Evolutionary conservation across 345 rosid species (phyloP).

Genomic region (Barbarea vulgaris): DNA sequence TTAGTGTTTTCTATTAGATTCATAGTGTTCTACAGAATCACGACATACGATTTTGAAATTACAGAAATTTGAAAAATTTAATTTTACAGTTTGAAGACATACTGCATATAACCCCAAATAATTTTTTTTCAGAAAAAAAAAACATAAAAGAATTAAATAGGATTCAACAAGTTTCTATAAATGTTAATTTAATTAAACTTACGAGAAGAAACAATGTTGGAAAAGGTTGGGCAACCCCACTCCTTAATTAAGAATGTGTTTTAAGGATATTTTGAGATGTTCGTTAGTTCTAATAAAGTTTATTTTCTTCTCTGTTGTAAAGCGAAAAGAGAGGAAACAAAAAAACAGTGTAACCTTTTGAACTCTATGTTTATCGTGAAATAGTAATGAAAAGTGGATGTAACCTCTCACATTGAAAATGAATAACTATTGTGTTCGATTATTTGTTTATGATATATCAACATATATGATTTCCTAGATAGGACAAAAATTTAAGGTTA

Average conservation of each 20-base stretch:
- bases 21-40: background rate
- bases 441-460: background rate
- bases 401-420: background rate
- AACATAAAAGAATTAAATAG: no score
- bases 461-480: slow-evolving; percentile 5
- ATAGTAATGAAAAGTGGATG: background rate
- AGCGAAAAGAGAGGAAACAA: background rate
- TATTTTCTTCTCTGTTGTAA: background rate
- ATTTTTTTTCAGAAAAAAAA: no score
- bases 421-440: background rate
- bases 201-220: background rate
- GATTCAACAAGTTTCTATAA: no score
- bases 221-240: background rate
- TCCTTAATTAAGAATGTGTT: background rate
- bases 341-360: background rate
- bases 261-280: background rate
- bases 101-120: background rate
- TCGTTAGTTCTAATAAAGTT: background rate
- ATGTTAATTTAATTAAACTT: background rate
- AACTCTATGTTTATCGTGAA: background rate
- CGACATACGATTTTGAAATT: no score
- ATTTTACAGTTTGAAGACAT: no score
- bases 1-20: background rate
- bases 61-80: no score
- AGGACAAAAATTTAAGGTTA: background rate